Conservation (phyloP, 345 rosid species). For the Aethionema arabicum region DNA sequence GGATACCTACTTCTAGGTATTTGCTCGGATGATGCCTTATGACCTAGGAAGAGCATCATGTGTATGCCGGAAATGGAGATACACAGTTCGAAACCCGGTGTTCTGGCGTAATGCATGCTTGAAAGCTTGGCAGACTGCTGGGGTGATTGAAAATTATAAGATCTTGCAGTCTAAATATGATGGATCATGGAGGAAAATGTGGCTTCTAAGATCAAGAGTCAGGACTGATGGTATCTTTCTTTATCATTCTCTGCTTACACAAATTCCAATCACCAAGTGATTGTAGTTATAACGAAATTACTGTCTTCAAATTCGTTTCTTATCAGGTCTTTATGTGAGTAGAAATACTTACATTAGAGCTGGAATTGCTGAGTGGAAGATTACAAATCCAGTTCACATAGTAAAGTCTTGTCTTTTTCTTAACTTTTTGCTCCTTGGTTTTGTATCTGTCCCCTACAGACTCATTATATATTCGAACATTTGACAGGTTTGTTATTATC, state of each 20-base stretch:
- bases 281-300: background rate
- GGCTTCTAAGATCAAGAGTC: slow-evolving; percentile 88
- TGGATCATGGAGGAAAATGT: slow-evolving; percentile 98
- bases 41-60: slow-evolving; percentile 87
- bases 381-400: slow-evolving; percentile 93
- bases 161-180: slow-evolving; percentile 73
- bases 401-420: slow-evolving; percentile 44
- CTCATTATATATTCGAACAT: slow-evolving; percentile 8
- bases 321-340: slow-evolving; percentile 87
- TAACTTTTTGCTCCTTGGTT: slow-evolving; percentile 2
- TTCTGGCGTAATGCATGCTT: slow-evolving; percentile 93
- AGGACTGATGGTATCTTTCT: slow-evolving; percentile 76
- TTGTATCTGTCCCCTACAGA: background rate
- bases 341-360: slow-evolving; percentile 88
- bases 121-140: slow-evolving; percentile 92
- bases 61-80: slow-evolving; percentile 94
- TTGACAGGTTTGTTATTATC: slow-evolving; percentile 85
- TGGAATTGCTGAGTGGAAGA: slow-evolving; percentile 87
- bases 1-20: slow-evolving; percentile 56
- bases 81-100: slow-evolving; percentile 82
- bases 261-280: background rate
- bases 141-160: slow-evolving; percentile 79
- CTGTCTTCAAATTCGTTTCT: slow-evolving; percentile 23
- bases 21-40: slow-evolving; percentile 74
- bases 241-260: background rate